Base-by-base conservation (phyloP, 225 moss, liverwort and hornwort genomes). In the Pseudisothecium myosuroides region DNA sequence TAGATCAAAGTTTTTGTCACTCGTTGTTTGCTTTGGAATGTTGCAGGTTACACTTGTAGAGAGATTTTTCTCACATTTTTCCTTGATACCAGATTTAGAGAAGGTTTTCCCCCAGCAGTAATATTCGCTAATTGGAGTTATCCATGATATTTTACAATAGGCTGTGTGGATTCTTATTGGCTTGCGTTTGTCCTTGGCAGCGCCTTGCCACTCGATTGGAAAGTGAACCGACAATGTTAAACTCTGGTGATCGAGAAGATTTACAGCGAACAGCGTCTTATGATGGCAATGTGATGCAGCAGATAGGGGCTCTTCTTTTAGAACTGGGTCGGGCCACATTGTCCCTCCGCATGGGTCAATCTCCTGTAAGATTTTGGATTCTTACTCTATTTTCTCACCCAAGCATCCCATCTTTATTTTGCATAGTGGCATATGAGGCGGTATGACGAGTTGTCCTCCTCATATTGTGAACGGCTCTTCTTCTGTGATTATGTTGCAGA, bases 271-370 rank as follows among this genome's bases (percentile, higher is more conserved):
- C 93, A 81, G 98, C 98, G 80, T 83, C 91, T 82, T 93, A 92
- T 84, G 98, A 97, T 93, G 98, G 98, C 63, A 96, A 96, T 85
- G 92, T 99, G 92, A 95, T 97, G 93, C 98, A 99, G 91, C 97
- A 99, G 88, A 95, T 99, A n/a, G 98, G 98, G 36, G 98, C 98
- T 67, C 89, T 99, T 49, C 97, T 99, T 79, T 90, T 99, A 92
- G 98, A 99, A 90, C 96, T 99, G 85, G 98, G 98, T 56, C 94
- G 97, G 64, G 96, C 97, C 77, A 97, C 98, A 21, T 84, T 96
- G 87, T 95, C 95, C 82, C 88, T 99, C 83, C 96, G 97, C 41
- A 92, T 97, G 94, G 98, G 98, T 87, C 97, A 96, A 94, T 91
- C 96, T 93, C 96, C 97, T 89, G 98, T 98, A 96, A 96, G 97